Evolutionary conservation across 2,329 filamentous ascomycete genomes (phyloP).

Genomic region (Microdochium nivale): DNA sequence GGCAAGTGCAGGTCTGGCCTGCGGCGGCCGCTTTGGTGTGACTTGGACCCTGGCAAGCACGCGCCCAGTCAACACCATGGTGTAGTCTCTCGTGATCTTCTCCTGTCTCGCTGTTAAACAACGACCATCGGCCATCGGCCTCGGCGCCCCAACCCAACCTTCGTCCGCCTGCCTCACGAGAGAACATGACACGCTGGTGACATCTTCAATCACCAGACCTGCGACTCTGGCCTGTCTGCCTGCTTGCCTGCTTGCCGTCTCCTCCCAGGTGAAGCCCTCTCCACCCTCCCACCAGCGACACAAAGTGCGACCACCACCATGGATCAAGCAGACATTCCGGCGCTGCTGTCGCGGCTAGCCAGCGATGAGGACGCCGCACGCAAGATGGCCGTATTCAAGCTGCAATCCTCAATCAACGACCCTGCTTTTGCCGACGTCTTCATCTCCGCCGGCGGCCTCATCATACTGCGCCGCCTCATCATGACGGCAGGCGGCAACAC

Average conservation of each 20-base stretch:
- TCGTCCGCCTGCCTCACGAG: background rate
- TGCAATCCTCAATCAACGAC: conserved; percentile 91
- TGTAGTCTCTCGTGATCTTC: background rate
- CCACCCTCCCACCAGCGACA: background rate
- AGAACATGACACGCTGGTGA: background rate
- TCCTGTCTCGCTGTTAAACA: background rate
- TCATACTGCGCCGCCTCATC: conserved; percentile 72
- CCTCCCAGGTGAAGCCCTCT: background rate
- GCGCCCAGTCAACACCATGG: background rate
- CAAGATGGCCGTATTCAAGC: conserved; percentile 98
- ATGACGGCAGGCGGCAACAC: conserved; percentile 87
- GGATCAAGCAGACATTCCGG: conserved; percentile 61
- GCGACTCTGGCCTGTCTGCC: background rate
- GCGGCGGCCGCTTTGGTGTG: background rate
- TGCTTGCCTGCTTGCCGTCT: too few species aligned
- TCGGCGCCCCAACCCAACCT: background rate
- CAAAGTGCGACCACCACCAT: conserved; percentile 24
- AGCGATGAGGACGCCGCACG: conserved; percentile 81
- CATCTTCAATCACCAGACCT: background rate
- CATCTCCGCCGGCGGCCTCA: conserved; percentile 79
- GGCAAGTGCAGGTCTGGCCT: background rate
- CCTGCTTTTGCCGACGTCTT: conserved; percentile 95
- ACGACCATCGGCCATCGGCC: background rate
- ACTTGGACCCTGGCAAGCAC: background rate
- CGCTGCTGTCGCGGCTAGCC: conserved; percentile 53